Evolutionary conservation across 345 rosid genomes (phyloP).

Genomic region (Arabidopsis thaliana): TAIR10.1 NC_003074.8:20000501-20001000

Average conservation of each 20-base stretch:
- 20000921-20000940: constrained; percentile 5
- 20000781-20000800: too few relatives aligned
- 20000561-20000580: not conserved
- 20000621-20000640: not conserved
- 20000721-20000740: not conserved
- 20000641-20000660: not conserved
- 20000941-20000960: not conserved
- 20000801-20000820: too few relatives aligned
- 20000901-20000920: constrained; percentile 32
- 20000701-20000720: not conserved
- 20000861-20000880: too few relatives aligned
- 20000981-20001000: not conserved
- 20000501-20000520: not conserved
- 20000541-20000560: not conserved
- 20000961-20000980: constrained; percentile 25
- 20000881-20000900: constrained; percentile 30
- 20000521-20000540: too few relatives aligned
- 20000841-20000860: too few relatives aligned
- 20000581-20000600: not conserved
- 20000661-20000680: not conserved
- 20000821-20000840: too few relatives aligned
- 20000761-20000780: not conserved
- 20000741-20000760: not conserved
- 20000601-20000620: not conserved
- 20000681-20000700: not conserved